A percentile compares a stretch with the other conserved stretches of the same genome.
Evolutionary conservation across 208 protist genomes (phyloP).

Genomic region (Herpetomonas tarakana): DNA sequence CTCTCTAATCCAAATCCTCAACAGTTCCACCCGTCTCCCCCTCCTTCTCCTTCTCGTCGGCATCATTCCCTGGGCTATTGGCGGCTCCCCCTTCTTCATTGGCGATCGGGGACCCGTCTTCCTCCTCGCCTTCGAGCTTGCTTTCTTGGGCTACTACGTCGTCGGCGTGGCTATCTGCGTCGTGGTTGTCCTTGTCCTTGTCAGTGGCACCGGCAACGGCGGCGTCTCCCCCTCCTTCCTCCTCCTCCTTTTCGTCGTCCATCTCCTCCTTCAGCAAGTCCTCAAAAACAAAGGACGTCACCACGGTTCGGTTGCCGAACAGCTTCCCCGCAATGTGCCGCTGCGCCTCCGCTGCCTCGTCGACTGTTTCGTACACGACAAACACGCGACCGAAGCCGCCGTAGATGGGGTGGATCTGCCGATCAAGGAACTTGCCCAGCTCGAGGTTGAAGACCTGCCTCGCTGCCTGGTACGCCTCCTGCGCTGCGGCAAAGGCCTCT

Average conservation of each 20-base stretch:
- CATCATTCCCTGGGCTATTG: background rate
- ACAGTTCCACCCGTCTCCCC: background rate
- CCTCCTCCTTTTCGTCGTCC: conserved; percentile 17
- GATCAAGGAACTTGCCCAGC: conserved; percentile 51
- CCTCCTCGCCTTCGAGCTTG: conserved; percentile 3
- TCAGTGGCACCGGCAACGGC: background rate
- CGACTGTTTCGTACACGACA: conserved; percentile 83
- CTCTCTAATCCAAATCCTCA: background rate
- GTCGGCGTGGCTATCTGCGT: too few relatives aligned
- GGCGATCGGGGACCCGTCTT: background rate
- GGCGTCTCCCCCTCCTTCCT: too few relatives aligned
- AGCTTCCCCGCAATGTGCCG: conserved; percentile 75
- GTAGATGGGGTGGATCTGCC: conserved; percentile 78
- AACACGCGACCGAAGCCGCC: conserved; percentile 83
- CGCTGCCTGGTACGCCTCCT: conserved; percentile 33
- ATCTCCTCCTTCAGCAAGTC: conserved; percentile 64
- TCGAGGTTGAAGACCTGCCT: conserved; percentile 47
- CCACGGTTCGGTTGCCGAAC: conserved; percentile 82
- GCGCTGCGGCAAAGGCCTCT: conserved; percentile 26
- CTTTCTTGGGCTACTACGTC: background rate
- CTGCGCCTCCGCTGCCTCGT: conserved; percentile 82
- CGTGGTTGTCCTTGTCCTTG: background rate
- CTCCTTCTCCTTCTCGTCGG: background rate
- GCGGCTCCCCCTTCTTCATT: background rate
- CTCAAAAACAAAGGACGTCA: conserved; percentile 89